These are phyloP conservation scores for Cladophialophora psammophila DNA, from an alignment of 2,329 filamentous ascomycete species.

Conservation along the genomic window DNA sequence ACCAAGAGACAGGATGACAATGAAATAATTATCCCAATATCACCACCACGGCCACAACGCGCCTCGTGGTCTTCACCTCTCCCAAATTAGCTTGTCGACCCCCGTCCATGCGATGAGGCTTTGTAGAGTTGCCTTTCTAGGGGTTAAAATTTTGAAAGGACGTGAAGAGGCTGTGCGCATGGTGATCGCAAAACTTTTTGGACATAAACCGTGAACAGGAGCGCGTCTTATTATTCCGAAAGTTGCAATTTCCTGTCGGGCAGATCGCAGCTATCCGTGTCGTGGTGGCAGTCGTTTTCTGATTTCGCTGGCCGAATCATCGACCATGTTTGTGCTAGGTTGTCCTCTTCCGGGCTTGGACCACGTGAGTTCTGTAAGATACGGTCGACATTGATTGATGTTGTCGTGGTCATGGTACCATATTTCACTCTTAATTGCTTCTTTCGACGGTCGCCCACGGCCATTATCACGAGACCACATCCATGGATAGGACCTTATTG, in stretches of 20 bases:
- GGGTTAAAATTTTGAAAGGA: neutral
- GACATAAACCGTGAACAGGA: neutral
- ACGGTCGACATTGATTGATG: neutral
- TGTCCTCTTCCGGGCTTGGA: neutral
- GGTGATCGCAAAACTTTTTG: neutral
- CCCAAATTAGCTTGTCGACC: neutral
- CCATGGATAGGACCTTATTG: constrained; percentile 48
- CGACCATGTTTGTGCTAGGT: neutral
- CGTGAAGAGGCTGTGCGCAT: neutral
- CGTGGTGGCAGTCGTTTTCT: neutral
- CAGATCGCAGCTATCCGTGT: neutral
- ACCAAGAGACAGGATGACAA: neutral
- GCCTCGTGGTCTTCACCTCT: neutral
- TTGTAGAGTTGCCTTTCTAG: neutral
- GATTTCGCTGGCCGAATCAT: neutral
- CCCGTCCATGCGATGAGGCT: neutral
- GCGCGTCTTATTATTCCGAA: neutral
- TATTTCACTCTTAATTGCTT: neutral
- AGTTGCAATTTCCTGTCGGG: neutral
- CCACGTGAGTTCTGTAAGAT: neutral
- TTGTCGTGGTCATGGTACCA: neutral
- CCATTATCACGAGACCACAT: constrained; percentile 22
- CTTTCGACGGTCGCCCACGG: neutral
- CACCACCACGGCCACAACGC: neutral
- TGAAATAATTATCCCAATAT: neutral